These are phyloP conservation scores for Pelargonium fulgidum DNA, from an alignment of 441 rosid genomes.

Conservation along the genomic window DNA sequence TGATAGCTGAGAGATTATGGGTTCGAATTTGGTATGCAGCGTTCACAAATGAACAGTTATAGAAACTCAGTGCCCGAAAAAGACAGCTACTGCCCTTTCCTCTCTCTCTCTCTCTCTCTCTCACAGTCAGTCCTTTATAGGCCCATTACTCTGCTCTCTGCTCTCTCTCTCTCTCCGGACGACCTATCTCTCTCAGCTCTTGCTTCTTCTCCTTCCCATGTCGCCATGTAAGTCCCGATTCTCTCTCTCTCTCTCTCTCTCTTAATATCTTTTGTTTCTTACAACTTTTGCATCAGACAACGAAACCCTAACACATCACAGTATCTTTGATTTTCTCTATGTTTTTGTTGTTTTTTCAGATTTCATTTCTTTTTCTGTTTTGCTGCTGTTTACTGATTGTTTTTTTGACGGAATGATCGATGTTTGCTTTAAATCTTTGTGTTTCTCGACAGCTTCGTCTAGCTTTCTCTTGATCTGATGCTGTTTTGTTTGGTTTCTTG, in stretches of 20 bases:
- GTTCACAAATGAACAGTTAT: no score
- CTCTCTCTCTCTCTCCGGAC: neutral
- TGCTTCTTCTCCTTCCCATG: neutral
- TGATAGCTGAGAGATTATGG: no score
- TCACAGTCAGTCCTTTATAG: no score
- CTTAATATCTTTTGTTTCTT: neutral
- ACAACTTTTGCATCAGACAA: neutral
- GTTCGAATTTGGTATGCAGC: no score
- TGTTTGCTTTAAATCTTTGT: neutral
- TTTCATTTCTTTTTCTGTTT: neutral
- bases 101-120: no score
- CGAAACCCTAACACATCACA: constrained; percentile 4
- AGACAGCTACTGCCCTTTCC: no score
- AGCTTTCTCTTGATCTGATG: constrained; percentile 7
- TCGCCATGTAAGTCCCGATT: neutral
- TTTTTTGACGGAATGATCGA: neutral
- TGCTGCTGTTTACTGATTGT: neutral
- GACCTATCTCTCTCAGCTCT: neutral
- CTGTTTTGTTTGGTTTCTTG: neutral
- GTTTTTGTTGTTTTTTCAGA: neutral
- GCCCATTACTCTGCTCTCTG: no score
- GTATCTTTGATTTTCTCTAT: neutral
- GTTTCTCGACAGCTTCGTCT: neutral
- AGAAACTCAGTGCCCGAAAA: no score
- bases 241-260: no score